Evolutionary conservation across 768 basidiomycete genomes (phyloP).

Genomic region (Serendipita sp.): DNA sequence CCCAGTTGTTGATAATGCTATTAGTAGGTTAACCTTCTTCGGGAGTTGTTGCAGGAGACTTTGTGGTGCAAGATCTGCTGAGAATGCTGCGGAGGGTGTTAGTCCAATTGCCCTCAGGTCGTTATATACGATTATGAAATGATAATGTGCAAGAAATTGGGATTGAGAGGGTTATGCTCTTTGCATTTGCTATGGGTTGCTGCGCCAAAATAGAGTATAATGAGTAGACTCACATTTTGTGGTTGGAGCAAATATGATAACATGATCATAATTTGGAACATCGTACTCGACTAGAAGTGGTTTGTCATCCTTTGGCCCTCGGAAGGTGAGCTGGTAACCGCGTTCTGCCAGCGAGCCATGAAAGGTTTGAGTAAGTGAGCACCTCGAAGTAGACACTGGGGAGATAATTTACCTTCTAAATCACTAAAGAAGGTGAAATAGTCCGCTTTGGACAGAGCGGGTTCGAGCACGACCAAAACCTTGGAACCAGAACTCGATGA

Average conservation of each 20-base stretch:
- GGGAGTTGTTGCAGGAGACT: slow-evolving; percentile 54
- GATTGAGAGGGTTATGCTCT: background rate
- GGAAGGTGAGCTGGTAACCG: slow-evolving; percentile 79
- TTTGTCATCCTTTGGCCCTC: slow-evolving; percentile 55
- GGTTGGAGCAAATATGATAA: slow-evolving; percentile 73
- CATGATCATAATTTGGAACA: slow-evolving; percentile 62
- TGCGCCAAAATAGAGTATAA: background rate
- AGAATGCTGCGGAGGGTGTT: slow-evolving; percentile 31
- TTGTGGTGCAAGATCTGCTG: slow-evolving; percentile 66
- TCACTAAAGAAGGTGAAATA: slow-evolving; percentile 74
- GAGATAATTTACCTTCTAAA: slow-evolving; percentile 40
- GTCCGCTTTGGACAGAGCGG: slow-evolving; percentile 40
- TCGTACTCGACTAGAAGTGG: slow-evolving; percentile 55
- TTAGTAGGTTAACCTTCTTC: slow-evolving; percentile 62
- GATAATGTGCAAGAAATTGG: background rate
- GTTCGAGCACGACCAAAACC: slow-evolving; percentile 74
- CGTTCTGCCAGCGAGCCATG: slow-evolving; percentile 30
- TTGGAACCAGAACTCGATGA: slow-evolving; percentile 68
- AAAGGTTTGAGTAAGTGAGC: background rate
- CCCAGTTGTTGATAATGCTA: slow-evolving; percentile 63
- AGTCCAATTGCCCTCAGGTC: background rate
- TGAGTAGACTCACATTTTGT: slow-evolving; percentile 49
- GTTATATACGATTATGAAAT: slow-evolving; percentile 4
- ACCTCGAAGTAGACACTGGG: background rate
- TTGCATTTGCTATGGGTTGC: background rate